These are phyloP conservation scores for Cutaneotrichosporon dermatis DNA, from an alignment of 1,284 basidiomycete genomes.

Conservation along the genomic window DNA sequence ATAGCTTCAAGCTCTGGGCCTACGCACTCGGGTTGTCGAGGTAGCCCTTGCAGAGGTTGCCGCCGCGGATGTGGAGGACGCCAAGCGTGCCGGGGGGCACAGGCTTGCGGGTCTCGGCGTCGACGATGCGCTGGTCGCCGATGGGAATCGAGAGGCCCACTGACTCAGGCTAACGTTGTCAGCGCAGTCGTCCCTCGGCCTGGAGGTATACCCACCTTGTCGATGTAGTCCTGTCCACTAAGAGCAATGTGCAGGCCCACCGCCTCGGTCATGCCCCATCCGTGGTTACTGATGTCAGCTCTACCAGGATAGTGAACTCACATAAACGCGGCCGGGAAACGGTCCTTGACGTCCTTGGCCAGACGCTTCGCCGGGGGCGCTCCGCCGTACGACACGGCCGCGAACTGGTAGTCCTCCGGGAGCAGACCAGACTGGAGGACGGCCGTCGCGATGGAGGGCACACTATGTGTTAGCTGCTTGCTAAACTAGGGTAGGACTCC, in stretches of 20 bases:
- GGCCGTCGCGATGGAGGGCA: conserved; percentile 37
- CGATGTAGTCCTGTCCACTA: conserved; percentile 30
- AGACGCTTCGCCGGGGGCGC: conserved; percentile 39
- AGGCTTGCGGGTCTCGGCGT: conserved; percentile 25
- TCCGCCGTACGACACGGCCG: conserved; percentile 42
- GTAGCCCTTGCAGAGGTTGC: conserved; percentile 44
- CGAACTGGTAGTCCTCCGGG: conserved; percentile 18
- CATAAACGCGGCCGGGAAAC: conserved; percentile 31
- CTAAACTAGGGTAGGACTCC: no score
- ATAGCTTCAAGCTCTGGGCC: no score
- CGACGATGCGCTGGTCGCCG: conserved; percentile 33
- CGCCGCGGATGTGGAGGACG: conserved; percentile 36
- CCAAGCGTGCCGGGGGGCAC: conserved; percentile 27
- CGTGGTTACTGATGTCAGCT: conserved; percentile 8
- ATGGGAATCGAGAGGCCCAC: conserved; percentile 38
- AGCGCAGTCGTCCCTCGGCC: no score
- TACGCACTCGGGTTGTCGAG: conserved; percentile 12
- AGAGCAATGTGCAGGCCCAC: conserved; percentile 10
- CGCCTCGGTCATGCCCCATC: conserved; percentile 18
- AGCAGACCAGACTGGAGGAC: conserved; percentile 34
- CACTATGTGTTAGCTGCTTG: conserved; percentile 9
- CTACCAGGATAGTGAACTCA: not conserved
- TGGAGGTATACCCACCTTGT: conserved; percentile 4
- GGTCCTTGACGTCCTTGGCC: conserved; percentile 23
- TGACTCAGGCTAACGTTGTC: conserved; percentile 7